phyloP scores from a whole-genome alignment of 148 eudicot genomes.

The Dianthus caryophyllus region DNA sequence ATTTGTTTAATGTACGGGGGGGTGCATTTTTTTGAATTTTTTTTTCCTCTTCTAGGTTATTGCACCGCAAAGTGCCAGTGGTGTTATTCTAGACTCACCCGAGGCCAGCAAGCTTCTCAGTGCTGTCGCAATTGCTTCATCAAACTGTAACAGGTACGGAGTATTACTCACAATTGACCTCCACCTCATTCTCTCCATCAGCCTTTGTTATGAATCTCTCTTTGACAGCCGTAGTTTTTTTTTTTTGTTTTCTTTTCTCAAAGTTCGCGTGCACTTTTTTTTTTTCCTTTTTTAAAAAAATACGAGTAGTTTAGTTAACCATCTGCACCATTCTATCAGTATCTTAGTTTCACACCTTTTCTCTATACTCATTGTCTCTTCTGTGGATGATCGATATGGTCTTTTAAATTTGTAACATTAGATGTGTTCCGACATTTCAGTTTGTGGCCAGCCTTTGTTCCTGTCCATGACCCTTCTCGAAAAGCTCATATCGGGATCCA shows the following conservation, averaged over 20 bases:
- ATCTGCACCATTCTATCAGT: neutral
- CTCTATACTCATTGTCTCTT: neutral
- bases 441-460: constrained; percentile 98
- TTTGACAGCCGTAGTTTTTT: neutral
- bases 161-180: constrained; percentile 13
- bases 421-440: constrained; percentile 34
- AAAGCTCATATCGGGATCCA: constrained; percentile 92
- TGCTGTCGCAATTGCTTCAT: constrained; percentile 93
- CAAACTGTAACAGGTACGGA: constrained; percentile 93
- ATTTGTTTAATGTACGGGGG: too few relatives aligned
- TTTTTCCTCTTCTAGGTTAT: constrained; percentile 47
- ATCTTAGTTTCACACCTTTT: neutral
- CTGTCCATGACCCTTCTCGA: constrained; percentile 92
- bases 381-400: neutral
- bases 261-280: neutral
- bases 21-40: neutral
- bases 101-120: constrained; percentile 98
- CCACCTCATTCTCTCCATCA: neutral
- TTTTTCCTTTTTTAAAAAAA: too few relatives aligned
- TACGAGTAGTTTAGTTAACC: neutral
- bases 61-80: constrained; percentile 92
- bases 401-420: constrained; percentile 13
- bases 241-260: too few relatives aligned
- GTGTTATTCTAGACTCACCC: constrained; percentile 88
- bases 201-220: neutral